Evolutionary conservation across 148 eudicot species (phyloP), one percentile per base, ranked within the genome.

Genomic region (Rheum nobile): DNA sequence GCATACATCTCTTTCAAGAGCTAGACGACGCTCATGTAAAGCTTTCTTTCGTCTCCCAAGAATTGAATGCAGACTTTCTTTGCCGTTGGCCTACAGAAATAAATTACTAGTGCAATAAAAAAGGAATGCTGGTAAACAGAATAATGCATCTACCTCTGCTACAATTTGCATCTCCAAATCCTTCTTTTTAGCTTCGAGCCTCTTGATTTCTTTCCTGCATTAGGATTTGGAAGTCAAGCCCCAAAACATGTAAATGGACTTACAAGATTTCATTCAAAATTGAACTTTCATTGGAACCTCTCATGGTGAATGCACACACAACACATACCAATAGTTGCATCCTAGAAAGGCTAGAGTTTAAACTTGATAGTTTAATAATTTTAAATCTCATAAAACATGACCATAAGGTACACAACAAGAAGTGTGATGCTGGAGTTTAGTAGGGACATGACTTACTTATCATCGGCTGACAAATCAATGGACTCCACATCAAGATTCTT

Each of bases 1-100:
- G 68, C 83, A 77, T 89, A 91, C 97, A 67, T 91, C 95, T 83
- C 85, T 80, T 82, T 91, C 92, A 67, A 91, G 94, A 72, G 84
- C 88, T 76, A 88, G 79, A 77, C 89, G 94, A 73, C 83, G 92
- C 61, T 86, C 97, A 71, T 82, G 80, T 75, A 88, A 80, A 72
- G 82, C 84, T 74, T 86, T 83, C 86, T 82, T 89, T 57, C 84
- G 84, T 47, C 70, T 84, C 80, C 83, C 85, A 77, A 89, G 77
- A 76, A 83, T 84, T 78, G 78, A 88, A 79, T 79, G 85, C 52
- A 91, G 78, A 77, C 73, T 57, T 55, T 79, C 83, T 71, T 91
- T 91, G 48, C 78, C 84, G 28, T 79, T 80, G 19, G 86, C 88
- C 97, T 91, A 73, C 26, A 70, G 73, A n/a, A 6, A 41, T 31